Conservation (phyloP, 352 stramenopile species). For the Phytophthora constricta region DNA sequence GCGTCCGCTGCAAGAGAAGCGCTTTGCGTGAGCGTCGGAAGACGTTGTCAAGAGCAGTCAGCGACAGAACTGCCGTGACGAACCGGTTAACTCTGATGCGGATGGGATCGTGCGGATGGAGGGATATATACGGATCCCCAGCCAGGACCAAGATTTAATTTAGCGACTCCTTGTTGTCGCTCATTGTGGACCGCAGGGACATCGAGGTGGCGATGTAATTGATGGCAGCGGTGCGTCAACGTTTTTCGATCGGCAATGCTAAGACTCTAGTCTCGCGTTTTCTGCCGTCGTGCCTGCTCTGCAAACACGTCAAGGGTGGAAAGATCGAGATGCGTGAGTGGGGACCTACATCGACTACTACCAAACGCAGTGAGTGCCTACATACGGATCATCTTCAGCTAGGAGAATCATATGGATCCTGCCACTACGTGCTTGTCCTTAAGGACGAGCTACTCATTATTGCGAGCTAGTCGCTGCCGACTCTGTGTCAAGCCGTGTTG, state of each 20-base stretch:
- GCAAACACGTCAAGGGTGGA: conserved; percentile 22
- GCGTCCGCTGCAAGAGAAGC: background rate
- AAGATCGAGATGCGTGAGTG: conserved; percentile 5
- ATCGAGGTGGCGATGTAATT: conserved; percentile 14
- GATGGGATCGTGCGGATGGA: background rate
- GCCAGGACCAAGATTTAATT: background rate
- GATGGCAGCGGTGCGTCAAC: background rate
- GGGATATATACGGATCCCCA: background rate
- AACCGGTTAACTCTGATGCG: background rate
- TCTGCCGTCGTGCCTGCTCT: conserved; percentile 4
- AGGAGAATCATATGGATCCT: background rate
- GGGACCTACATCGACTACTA: conserved; percentile 4
- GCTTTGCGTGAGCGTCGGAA: background rate
- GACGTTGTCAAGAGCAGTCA: background rate
- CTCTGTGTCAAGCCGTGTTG: conserved; percentile 8
- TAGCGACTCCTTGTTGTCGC: conserved; percentile 6
- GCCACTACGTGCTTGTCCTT: conserved; percentile 11
- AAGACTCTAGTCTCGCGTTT: background rate
- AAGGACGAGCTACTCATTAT: conserved; percentile 19
- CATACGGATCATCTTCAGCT: conserved; percentile 17
- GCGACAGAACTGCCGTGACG: background rate
- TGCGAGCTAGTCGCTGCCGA: conserved; percentile 14
- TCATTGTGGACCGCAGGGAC: conserved; percentile 13
- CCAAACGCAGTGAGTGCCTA: conserved; percentile 7
- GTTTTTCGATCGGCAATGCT: background rate